phyloP scores from a whole-genome alignment of 306 rosid species.

The Gastrolobium bilobum region DNA sequence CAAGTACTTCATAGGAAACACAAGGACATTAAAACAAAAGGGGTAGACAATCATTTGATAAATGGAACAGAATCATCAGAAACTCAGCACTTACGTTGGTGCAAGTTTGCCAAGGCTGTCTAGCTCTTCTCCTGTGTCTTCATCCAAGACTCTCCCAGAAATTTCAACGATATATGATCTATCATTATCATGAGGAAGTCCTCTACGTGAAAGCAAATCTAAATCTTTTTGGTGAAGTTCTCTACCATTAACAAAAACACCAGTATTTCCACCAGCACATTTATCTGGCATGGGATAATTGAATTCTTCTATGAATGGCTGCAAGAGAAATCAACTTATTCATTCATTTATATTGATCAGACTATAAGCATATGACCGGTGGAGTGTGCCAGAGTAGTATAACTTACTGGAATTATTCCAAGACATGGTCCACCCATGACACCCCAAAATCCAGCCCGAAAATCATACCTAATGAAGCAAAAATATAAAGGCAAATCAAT shows the following conservation, averaged over 20 bases:
- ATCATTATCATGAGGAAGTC: slow-evolving; percentile 75
- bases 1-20: slow-evolving; percentile 26
- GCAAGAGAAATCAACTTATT: slow-evolving; percentile 55
- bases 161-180: slow-evolving; percentile 85
- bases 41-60: background rate
- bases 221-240: slow-evolving; percentile 90
- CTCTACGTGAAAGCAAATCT: slow-evolving; percentile 83
- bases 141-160: slow-evolving; percentile 85
- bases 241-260: slow-evolving; percentile 85
- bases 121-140: slow-evolving; percentile 87
- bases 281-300: slow-evolving; percentile 80
- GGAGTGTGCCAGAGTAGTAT: slow-evolving; percentile 13
- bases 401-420: slow-evolving; percentile 90
- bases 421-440: slow-evolving; percentile 89
- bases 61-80: slow-evolving; percentile 33
- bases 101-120: slow-evolving; percentile 97
- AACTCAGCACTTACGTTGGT: slow-evolving; percentile 79
- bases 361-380: slow-evolving; percentile 34
- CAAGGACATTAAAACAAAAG: background rate
- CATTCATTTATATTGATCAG: slow-evolving; percentile 36
- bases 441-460: slow-evolving; percentile 98
- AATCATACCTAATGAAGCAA: slow-evolving; percentile 78
- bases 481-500: slow-evolving; percentile 42
- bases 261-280: slow-evolving; percentile 84
- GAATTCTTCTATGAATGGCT: slow-evolving; percentile 94